Conservation (phyloP, 352 stramenopile species). For the Phytophthora agathidicida region DNA sequence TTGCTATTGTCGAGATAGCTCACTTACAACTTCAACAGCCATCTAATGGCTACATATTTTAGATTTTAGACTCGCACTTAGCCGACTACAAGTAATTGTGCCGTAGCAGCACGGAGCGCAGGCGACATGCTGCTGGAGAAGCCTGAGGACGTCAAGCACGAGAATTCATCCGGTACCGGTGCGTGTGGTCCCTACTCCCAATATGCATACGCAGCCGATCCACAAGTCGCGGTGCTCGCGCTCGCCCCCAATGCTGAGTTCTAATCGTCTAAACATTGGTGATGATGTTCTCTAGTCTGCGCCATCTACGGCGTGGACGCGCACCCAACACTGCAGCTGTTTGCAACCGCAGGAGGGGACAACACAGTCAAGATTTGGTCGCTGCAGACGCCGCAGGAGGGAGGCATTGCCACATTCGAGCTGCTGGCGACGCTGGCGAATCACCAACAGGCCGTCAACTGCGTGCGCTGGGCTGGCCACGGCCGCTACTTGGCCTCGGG, state of each 20-base stretch:
- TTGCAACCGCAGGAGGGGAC: constrained; percentile 84
- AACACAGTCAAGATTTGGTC: constrained; percentile 89
- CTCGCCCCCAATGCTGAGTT: constrained; percentile 8
- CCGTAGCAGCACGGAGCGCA: neutral
- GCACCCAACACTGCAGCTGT: constrained; percentile 72
- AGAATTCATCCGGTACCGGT: constrained; percentile 74
- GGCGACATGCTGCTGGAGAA: constrained; percentile 87
- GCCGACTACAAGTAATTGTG: too few relatives aligned
- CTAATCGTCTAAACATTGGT: constrained; percentile 5
- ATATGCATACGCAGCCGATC: neutral
- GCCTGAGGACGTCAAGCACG: constrained; percentile 74
- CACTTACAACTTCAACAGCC: constrained; percentile 11
- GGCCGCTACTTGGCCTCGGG: constrained; percentile 83
- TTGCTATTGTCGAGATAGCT: too few relatives aligned
- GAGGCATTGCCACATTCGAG: constrained; percentile 72
- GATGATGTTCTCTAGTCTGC: constrained; percentile 39
- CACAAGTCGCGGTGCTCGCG: neutral
- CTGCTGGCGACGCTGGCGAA: constrained; percentile 80
- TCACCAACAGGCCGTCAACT: constrained; percentile 89
- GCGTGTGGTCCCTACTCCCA: constrained; percentile 1
- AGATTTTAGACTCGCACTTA: constrained; percentile 3
- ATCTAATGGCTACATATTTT: constrained; percentile 26
- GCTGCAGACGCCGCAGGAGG: constrained; percentile 37
- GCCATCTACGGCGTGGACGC: constrained; percentile 88
- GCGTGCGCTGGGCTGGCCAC: constrained; percentile 81